Evolutionary conservation across 805 yeast genomes (phyloP).

Genomic region (Saturnispora gosingensis): DNA sequence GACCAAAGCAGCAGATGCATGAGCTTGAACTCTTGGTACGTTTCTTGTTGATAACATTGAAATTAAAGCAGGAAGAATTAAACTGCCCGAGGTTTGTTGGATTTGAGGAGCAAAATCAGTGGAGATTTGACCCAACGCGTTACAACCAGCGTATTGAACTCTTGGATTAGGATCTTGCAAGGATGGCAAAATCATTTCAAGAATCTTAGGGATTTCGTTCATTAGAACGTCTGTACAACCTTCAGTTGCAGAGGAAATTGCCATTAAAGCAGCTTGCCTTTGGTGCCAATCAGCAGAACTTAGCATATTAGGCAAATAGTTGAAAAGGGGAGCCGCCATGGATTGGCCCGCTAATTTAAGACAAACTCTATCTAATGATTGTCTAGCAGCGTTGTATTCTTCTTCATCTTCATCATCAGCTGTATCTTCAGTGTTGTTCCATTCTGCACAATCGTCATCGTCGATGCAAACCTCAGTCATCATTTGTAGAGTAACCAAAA

Average conservation of each 20-base stretch:
- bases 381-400: conserved; percentile 87
- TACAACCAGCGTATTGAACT: conserved; percentile 96
- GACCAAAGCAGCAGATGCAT: conserved; percentile 97
- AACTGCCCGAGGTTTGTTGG: conserved; percentile 70
- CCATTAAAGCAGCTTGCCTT: conserved; percentile 96
- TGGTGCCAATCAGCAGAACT: conserved; percentile 79
- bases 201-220: conserved; percentile 66
- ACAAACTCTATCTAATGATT: conserved; percentile 86
- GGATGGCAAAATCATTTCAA: conserved; percentile 81
- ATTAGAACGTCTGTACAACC: conserved; percentile 89
- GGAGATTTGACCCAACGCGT: conserved; percentile 92
- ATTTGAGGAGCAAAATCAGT: conserved; percentile 90
- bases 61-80: conserved; percentile 81
- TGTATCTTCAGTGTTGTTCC: conserved; percentile 73
- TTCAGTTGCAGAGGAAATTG: conserved; percentile 92
- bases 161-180: conserved; percentile 82
- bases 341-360: conserved; percentile 75
- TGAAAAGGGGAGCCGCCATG: conserved; percentile 79
- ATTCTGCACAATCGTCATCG: conserved; percentile 60
- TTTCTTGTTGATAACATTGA: conserved; percentile 64
- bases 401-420: conserved; percentile 68
- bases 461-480: conserved; percentile 90
- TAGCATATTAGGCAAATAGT: conserved; percentile 77
- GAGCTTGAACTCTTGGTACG: conserved; percentile 91
- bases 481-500: conserved; percentile 66